These are phyloP conservation scores for Ogataea ramenticola DNA, from an alignment of 805 yeast genomes.

Conservation along the genomic window DNA sequence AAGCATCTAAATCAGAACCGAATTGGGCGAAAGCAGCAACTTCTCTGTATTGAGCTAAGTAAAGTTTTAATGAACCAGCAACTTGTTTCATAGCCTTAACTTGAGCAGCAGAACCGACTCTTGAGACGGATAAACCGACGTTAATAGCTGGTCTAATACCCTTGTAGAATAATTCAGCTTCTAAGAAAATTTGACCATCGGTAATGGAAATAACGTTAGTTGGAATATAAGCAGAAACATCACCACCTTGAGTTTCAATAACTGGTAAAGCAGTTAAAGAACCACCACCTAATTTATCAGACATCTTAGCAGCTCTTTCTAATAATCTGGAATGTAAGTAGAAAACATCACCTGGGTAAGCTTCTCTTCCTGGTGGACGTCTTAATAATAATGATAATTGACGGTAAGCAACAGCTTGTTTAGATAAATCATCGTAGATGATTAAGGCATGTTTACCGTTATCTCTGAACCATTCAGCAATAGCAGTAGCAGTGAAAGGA, in stretches of 20 bases:
- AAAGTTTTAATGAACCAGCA: conserved; percentile 99
- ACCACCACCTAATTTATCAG: conserved; percentile 84
- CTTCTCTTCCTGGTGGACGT: conserved; percentile 54
- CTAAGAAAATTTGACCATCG: conserved; percentile 42
- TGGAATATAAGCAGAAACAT: conserved; percentile 96
- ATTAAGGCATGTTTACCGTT: conserved; percentile 97
- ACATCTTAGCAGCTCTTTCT: conserved; percentile 98
- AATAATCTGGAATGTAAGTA: conserved; percentile 91
- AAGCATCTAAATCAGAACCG: conserved; percentile 99
- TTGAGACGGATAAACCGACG: conserved; percentile 99
- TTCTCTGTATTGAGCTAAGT: conserved; percentile 99
- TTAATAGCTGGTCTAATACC: conserved; percentile 99
- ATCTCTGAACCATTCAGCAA: conserved; percentile 99
- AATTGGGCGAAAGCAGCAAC: conserved; percentile 99
- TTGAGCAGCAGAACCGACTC: conserved; percentile 99
- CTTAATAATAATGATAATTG: conserved; percentile 95
- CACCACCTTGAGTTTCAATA: conserved; percentile 99
- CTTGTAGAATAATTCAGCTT: conserved; percentile 98
- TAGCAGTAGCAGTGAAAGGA: conserved; percentile 99
- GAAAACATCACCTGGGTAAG: conserved; percentile 96
- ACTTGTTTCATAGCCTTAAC: conserved; percentile 99
- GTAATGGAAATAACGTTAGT: conserved; percentile 79
- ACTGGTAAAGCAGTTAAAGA: conserved; percentile 94
- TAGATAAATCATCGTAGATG: conserved; percentile 95
- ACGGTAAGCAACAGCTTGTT: conserved; percentile 99